Conservation (phyloP, 2,329 filamentous ascomycete species). For the Trichoderma sp. region DNA sequence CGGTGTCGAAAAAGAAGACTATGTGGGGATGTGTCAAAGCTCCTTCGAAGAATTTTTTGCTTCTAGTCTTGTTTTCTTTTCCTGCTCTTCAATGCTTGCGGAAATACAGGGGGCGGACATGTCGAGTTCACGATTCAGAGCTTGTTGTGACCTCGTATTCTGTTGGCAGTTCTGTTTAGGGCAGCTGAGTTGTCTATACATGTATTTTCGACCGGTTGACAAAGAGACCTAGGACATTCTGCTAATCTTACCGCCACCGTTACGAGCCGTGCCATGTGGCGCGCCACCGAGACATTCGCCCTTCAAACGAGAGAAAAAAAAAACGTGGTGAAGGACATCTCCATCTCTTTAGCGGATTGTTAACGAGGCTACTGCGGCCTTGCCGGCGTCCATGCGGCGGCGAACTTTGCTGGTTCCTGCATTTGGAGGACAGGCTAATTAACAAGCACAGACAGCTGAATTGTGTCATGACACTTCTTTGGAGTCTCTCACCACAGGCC, state of each 20-base stretch:
- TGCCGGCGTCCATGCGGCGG: constrained; percentile 28
- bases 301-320: not conserved
- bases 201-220: not conserved
- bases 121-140: not conserved
- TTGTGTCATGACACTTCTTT: constrained; percentile 8
- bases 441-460: constrained; percentile 15
- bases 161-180: not conserved
- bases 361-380: constrained; percentile 29
- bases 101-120: not conserved
- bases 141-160: not conserved
- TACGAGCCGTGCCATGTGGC: not conserved
- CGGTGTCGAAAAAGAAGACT: not conserved
- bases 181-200: not conserved
- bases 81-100: not conserved
- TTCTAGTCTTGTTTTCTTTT: not conserved
- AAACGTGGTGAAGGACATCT: constrained; percentile 15
- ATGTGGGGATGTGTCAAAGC: constrained; percentile 21
- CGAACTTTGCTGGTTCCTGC: constrained; percentile 39
- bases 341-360: constrained; percentile 20
- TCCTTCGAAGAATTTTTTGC: not conserved
- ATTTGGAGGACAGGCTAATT: constrained; percentile 34
- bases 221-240: not conserved
- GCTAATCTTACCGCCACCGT: not conserved
- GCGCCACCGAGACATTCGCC: not conserved
- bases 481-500: not conserved